Conservation (phyloP, 768 basidiomycete species). For the Leccinum imitatum region DNA sequence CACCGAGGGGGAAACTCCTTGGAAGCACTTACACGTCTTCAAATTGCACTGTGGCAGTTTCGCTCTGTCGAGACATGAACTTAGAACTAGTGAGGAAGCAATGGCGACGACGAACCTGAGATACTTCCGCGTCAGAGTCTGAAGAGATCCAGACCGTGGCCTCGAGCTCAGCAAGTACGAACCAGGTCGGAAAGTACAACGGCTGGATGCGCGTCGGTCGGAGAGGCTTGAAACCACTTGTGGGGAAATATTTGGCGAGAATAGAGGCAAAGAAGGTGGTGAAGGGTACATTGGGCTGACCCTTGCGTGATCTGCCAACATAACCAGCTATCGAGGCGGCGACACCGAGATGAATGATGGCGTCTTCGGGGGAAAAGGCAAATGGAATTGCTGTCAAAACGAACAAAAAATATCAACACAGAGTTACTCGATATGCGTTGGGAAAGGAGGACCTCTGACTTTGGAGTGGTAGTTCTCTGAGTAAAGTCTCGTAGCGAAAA, state of each 20-base stretch:
- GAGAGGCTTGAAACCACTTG: conserved; percentile 38
- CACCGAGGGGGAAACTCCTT: background rate
- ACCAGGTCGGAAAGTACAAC: conserved; percentile 65
- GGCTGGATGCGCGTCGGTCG: conserved; percentile 49
- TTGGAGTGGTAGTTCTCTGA: conserved; percentile 34
- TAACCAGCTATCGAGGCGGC: conserved; percentile 33
- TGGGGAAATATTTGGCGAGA: conserved; percentile 40
- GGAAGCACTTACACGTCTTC: conserved; percentile 46
- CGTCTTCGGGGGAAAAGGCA: conserved; percentile 44
- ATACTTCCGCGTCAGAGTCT: conserved; percentile 22
- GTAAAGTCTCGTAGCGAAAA: conserved; percentile 13
- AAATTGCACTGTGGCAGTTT: conserved; percentile 35
- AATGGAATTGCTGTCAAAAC: conserved; percentile 49
- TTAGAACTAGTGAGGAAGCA: conserved; percentile 2
- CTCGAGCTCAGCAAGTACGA: conserved; percentile 54
- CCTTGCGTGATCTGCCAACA: conserved; percentile 18
- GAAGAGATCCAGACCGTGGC: conserved; percentile 32
- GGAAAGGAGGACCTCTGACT: conserved; percentile 38
- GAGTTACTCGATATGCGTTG: background rate
- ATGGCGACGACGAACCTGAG: conserved; percentile 24
- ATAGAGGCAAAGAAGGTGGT: conserved; percentile 27
- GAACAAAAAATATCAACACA: conserved; percentile 10
- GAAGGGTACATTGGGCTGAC: conserved; percentile 19
- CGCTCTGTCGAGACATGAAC: conserved; percentile 27
- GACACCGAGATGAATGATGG: conserved; percentile 39